Conservation (phyloP, 2,329 filamentous ascomycete genomes). For the Cladophialophora psammophila region DNA sequence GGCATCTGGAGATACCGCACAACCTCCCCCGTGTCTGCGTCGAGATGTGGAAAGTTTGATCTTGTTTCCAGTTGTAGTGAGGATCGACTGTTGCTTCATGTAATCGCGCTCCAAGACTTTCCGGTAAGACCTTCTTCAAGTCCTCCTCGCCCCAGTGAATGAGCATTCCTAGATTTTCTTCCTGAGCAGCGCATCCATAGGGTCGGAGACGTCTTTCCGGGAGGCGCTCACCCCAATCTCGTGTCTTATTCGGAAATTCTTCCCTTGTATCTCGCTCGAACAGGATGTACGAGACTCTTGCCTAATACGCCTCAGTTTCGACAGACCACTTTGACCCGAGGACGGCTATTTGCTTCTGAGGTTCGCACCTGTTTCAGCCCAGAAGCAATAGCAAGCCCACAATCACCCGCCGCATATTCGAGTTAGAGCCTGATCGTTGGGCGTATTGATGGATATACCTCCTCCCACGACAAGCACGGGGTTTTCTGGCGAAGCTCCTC, state of each 20-base stretch:
- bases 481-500: not conserved
- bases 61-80: no score
- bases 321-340: not conserved
- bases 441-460: not conserved
- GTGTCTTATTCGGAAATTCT: slow-evolving; percentile 6
- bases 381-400: slow-evolving; percentile 15
- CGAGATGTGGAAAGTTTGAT: slow-evolving; percentile 10
- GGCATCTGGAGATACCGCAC: no score
- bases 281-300: slow-evolving; percentile 8
- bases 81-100: slow-evolving; percentile 15
- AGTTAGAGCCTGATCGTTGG: not conserved
- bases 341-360: no score
- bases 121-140: slow-evolving; percentile 13
- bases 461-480: slow-evolving; percentile 11
- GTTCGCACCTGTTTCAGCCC: slow-evolving; percentile 8
- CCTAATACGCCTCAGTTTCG: slow-evolving; percentile 1
- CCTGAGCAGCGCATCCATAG: not conserved
- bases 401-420: slow-evolving; percentile 4
- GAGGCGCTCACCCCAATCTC: slow-evolving; percentile 19
- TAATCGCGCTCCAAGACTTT: slow-evolving; percentile 2
- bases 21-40: slow-evolving; percentile 20
- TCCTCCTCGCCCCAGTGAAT: slow-evolving; percentile 20
- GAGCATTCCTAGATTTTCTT: slow-evolving; percentile 11
- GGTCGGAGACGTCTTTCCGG: not conserved
- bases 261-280: slow-evolving; percentile 15